Evolutionary conservation across 2,329 filamentous ascomycete genomes (phyloP), one percentile per base, ranked within the genome.

Genomic region (Epichloe bromicola): DNA sequence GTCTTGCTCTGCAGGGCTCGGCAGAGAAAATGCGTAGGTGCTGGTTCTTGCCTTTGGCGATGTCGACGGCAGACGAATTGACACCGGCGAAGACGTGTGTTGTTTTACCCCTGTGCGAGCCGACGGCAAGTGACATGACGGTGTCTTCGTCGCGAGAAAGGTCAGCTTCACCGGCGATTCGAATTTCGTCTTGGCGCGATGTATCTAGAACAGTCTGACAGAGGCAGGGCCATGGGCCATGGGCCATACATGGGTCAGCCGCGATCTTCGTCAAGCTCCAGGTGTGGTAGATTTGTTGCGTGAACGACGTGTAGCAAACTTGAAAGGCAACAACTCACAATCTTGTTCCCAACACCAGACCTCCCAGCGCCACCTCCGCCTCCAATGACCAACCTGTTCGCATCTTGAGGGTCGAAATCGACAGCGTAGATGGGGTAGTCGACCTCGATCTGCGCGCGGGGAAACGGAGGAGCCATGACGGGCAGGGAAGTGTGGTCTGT

Each of bases 131-230:
- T 50, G 86, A 90, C 57, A 85, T 88, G 53, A 95, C 87, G 51
- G 86, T 94, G 68, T 97, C 91, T 70, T 96, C 90, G 62, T 90
- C 81, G 59, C 81, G 78, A 55, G 86, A 86, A 46, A 95, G 80
- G 53, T 88, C 82, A 61, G 91, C 74, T 58, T 95, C 86, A 56
- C 82, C 79, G 20, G 76, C 72, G 57, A 84, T 72, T 55, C 81
- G 75, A 47, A 88, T 70, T 46, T 82, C 78, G 51, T 79, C 73
- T 38, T 78, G 81, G 59, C 72, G 72, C 17, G 79, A 80, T n/a
- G 83, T 76, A 64, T 91, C 83, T 55, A 95, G 74, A 14, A 89
- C 72, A 33, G 80, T 83, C 83, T 87, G 37, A 41, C 39, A 60
- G 53, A n/a, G 11, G 44, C 19, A 43, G 30, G 4, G 14, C 4